Percentiles rank a stretch among this genome's conserved stretches.
Evolutionary conservation across 1,284 basidiomycete genomes (phyloP).

Genomic region (Tilletiaria anomala): DNA sequence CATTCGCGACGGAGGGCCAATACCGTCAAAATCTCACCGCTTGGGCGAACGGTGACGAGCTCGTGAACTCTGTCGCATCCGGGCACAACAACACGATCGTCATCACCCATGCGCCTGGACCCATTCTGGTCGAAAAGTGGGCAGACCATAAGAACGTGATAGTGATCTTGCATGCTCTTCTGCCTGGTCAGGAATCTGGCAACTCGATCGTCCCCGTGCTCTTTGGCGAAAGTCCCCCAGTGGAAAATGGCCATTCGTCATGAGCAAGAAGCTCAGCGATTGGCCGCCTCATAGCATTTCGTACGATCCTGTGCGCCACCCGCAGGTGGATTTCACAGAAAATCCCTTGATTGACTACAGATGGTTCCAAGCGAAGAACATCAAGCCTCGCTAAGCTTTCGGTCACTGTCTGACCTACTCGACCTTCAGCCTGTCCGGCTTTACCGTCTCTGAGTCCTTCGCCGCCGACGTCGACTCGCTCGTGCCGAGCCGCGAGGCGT

Average conservation of each 20-base stretch:
- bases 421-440: too few relatives aligned
- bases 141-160: slow-evolving; percentile 16
- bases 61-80: slow-evolving; percentile 38
- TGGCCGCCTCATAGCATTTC: not conserved
- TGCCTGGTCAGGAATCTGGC: slow-evolving; percentile 17
- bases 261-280: slow-evolving; percentile 13
- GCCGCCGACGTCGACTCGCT: too few relatives aligned
- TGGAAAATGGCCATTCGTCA: slow-evolving; percentile 15
- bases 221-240: slow-evolving; percentile 11
- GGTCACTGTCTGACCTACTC: slow-evolving; percentile 40
- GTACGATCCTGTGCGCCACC: not conserved
- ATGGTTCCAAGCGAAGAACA: slow-evolving; percentile 54
- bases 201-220: slow-evolving; percentile 11
- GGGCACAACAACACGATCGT: slow-evolving; percentile 59
- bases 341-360: slow-evolving; percentile 53
- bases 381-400: slow-evolving; percentile 55
- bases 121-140: slow-evolving; percentile 16
- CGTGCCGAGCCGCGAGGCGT: too few relatives aligned
- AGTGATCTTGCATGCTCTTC: slow-evolving; percentile 10
- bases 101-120: slow-evolving; percentile 50
- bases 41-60: slow-evolving; percentile 35
- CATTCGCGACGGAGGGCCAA: slow-evolving; percentile 42
- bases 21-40: slow-evolving; percentile 40
- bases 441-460: too few relatives aligned
- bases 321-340: slow-evolving; percentile 49